Base-by-base conservation (phyloP, 305 asterid genomes). In the Striga hermonthica region DNA sequence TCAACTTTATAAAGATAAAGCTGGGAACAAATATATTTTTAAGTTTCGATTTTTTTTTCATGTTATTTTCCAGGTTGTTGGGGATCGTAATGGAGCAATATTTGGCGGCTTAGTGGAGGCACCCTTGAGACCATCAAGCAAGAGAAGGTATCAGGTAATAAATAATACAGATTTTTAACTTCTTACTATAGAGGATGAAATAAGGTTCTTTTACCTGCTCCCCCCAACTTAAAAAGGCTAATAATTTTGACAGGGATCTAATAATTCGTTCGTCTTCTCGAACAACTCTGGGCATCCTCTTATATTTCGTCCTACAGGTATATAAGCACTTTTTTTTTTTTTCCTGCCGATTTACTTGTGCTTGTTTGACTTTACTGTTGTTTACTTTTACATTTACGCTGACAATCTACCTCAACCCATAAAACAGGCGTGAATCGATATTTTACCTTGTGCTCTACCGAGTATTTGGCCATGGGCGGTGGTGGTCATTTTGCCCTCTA, bases 51-150 rank as follows among this genome's bases (percentile, higher is more conserved):
- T 45, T 45, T 45, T 9, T 59, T 57, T 36, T n/a, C 57, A 66
- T 57, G 47, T 52, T 15, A 54, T 9, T 61, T 55, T 66, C 53
- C 60, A 92, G 98, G 97, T 86, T 78, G 95, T 92, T 13, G 98
- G 98, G 69, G 98, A 92, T 69, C 85, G 90, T 48, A 83, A 77
- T 7, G 97, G 97, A 58, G 86, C 95, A 22, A 79, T 90, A 66
- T 92, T 92, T 82, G 98, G 97, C 49, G 97, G 98, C 52, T 79
- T 89, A 76, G 98, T 92, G 52, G 95, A 92, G 65, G 95, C 94
- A 57, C 98, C 97, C 48, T 73, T 92, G 82, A 80, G 76, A 80
- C 78, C 95, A 58, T 71, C 90, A 63, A 89, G 74, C 55, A 84
- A 72, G 82, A 84, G 84, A 74, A 79, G 83, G 81, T 92, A 92